Evolutionary conservation across 352 stramenopile species (phyloP).

Genomic region (Globisporangium solare): DNA sequence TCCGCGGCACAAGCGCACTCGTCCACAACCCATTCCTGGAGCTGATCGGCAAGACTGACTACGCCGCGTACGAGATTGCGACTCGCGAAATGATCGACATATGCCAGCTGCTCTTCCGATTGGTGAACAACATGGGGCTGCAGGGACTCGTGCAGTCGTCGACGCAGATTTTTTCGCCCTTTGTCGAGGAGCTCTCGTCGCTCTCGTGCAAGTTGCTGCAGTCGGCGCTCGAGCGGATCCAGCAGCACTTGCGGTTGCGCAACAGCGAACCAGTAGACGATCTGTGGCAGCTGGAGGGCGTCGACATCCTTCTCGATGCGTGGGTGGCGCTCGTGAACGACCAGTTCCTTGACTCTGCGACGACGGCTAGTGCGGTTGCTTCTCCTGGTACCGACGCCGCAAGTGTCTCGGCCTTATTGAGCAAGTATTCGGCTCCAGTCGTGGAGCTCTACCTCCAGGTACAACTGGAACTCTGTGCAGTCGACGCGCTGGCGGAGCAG

Average conservation of each 20-base stretch:
- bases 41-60: constrained; percentile 53
- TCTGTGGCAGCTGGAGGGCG: constrained; percentile 78
- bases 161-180: constrained; percentile 41
- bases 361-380: constrained; percentile 6
- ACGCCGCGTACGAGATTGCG: constrained; percentile 59
- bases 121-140: constrained; percentile 74
- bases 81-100: constrained; percentile 82
- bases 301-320: constrained; percentile 77
- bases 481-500: constrained; percentile 61
- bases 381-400: constrained; percentile 24
- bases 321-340: constrained; percentile 74
- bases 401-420: constrained; percentile 36
- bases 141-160: constrained; percentile 38
- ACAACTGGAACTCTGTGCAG: constrained; percentile 61
- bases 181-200: constrained; percentile 66
- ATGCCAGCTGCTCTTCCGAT: constrained; percentile 71
- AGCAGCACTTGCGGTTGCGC: constrained; percentile 40
- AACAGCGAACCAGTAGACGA: constrained; percentile 53
- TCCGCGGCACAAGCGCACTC: constrained; percentile 52
- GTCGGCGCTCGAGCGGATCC: constrained; percentile 60
- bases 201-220: constrained; percentile 69
- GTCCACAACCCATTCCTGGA: constrained; percentile 77
- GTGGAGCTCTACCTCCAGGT: constrained; percentile 74
- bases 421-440: constrained; percentile 54
- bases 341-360: constrained; percentile 32